phyloP scores from a whole-genome alignment of 345 rosid genomes.

The Ceriops tagal region DNA sequence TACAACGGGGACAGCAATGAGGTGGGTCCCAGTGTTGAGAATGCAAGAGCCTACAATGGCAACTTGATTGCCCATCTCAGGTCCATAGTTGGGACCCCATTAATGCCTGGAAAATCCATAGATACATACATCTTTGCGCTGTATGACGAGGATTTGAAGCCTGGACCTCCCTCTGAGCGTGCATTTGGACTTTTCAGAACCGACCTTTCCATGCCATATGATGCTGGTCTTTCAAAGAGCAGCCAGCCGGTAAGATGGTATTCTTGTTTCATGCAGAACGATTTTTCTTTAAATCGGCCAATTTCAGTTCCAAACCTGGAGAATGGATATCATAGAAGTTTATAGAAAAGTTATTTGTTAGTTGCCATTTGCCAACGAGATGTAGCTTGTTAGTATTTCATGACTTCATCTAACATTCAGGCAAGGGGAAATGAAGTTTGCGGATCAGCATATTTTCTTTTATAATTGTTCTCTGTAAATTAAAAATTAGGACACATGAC shows the following conservation, averaged over 20 bases:
- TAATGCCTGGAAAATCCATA: slow-evolving; percentile 89
- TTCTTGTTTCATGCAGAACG: neutral
- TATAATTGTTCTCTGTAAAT: neutral
- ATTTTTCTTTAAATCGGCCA: neutral
- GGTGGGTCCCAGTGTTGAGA: slow-evolving; percentile 71
- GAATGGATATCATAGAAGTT: too few species aligned
- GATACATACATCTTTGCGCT: slow-evolving; percentile 91
- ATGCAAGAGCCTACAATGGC: slow-evolving; percentile 88
- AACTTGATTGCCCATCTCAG: slow-evolving; percentile 73
- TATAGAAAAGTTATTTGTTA: too few species aligned
- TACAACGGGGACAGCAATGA: slow-evolving; percentile 69
- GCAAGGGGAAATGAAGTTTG: too few species aligned
- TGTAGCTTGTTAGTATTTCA: too few species aligned
- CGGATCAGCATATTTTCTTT: too few species aligned
- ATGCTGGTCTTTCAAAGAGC: slow-evolving; percentile 62
- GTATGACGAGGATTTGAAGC: slow-evolving; percentile 77
- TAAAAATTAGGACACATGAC: too few species aligned
- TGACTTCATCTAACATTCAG: too few species aligned
- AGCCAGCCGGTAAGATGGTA: slow-evolving; percentile 48
- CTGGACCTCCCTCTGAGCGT: slow-evolving; percentile 77
- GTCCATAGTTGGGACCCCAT: slow-evolving; percentile 82
- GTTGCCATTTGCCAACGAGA: too few species aligned
- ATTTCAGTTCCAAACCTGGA: neutral
- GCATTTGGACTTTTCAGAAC: slow-evolving; percentile 73
- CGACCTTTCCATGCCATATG: slow-evolving; percentile 70